Conservation (phyloP, 352 stramenopile genomes). For the Globisporangium cylindrosporum region DNA sequence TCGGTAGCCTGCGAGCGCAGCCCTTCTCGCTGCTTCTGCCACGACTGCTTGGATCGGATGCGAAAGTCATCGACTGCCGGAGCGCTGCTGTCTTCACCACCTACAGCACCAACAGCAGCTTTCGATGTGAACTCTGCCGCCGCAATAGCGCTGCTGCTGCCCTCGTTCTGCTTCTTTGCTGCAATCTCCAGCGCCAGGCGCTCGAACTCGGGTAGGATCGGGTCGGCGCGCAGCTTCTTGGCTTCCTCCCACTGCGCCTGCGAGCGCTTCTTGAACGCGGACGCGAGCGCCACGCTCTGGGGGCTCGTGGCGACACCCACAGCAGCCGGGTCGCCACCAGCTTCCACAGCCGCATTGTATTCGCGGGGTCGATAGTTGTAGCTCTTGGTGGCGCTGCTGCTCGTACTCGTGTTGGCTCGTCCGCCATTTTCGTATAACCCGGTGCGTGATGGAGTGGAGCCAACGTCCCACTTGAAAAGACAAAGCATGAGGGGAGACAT, state of each 20-base stretch:
- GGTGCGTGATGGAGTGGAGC: background rate
- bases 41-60: conserved; percentile 58
- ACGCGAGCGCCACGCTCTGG: conserved; percentile 39
- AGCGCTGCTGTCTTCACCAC: conserved; percentile 7
- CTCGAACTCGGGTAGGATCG: conserved; percentile 42
- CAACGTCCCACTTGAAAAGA: conserved; percentile 12
- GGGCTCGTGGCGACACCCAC: background rate
- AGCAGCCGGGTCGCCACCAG: background rate
- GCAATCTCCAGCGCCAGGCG: conserved; percentile 12
- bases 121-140: conserved; percentile 11
- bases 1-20: conserved; percentile 31
- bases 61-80: conserved; percentile 31
- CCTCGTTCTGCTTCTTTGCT: conserved; percentile 20
- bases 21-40: conserved; percentile 49
- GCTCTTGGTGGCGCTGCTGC: conserved; percentile 17
- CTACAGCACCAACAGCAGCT: conserved; percentile 5
- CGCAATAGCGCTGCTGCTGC: conserved; percentile 9
- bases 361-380: conserved; percentile 8
- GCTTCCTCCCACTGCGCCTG: conserved; percentile 35
- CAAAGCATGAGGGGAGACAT: background rate
- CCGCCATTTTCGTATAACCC: background rate
- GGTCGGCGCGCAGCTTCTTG: conserved; percentile 45
- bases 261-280: conserved; percentile 48
- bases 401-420: conserved; percentile 6
- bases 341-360: background rate